These are phyloP conservation scores for Phlyctochytrium planicorne DNA, from an alignment of 192 early-diverging fungal species.

Conservation along the genomic window DNA sequence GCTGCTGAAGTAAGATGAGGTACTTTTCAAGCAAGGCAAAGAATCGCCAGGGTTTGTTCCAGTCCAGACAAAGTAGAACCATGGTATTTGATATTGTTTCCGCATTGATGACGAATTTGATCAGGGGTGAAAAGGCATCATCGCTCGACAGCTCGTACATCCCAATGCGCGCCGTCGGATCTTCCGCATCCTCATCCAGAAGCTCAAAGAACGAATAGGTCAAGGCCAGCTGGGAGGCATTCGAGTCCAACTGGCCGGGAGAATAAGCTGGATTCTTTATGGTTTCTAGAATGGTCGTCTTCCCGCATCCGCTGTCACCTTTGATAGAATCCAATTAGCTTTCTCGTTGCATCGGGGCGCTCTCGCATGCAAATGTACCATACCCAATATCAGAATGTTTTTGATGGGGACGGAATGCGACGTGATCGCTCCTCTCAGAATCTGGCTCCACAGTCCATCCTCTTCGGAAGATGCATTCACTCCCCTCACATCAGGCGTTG, in stretches of 20 bases:
- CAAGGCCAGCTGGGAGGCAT: conserved; percentile 74
- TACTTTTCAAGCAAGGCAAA: conserved; percentile 77
- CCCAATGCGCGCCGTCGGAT: conserved; percentile 71
- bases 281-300: conserved; percentile 72
- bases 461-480: no score
- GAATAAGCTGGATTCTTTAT: conserved; percentile 37
- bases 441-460: conserved; percentile 70
- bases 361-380: conserved; percentile 3
- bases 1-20: conserved; percentile 64
- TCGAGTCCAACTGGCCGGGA: conserved; percentile 35
- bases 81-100: conserved; percentile 61
- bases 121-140: conserved; percentile 64
- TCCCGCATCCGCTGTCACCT: conserved; percentile 81
- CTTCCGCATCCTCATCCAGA: conserved; percentile 77
- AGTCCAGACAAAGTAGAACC: conserved; percentile 83
- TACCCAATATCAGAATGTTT: conserved; percentile 80
- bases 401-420: conserved; percentile 73
- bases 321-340: background rate
- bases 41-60: conserved; percentile 87
- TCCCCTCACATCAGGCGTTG: no score
- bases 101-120: conserved; percentile 70
- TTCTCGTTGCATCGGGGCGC: background rate
- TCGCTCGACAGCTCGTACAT: conserved; percentile 78
- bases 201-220: conserved; percentile 82
- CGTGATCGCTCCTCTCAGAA: conserved; percentile 73